Evolutionary conservation across 306 rosid species (phyloP), one percentile per base, ranked within the genome.

Genomic region (Quercus rubra): DNA sequence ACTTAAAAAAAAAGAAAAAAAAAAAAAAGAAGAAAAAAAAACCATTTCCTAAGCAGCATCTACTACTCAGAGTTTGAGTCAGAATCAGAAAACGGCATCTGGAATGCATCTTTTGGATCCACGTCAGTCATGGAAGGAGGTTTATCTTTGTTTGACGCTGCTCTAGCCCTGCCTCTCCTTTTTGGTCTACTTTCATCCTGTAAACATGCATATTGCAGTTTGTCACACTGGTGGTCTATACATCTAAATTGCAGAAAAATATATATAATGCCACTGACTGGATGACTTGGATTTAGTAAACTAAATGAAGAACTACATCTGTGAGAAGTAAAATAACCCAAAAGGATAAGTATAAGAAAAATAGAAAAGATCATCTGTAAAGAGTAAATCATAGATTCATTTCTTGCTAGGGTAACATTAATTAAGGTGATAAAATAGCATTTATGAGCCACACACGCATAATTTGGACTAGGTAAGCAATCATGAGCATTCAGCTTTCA

Each of bases 41-140:
- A 9, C 52, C 46, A 30, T 15, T 67, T 19, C 6, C 38, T 33
- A 55, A 23, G n/a, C 23, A 25, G 73, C 71, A 70, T 56, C 83
- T 54, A 76, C 87, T 92, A 86, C n/a, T 91, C 92, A 1, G 97
- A 89, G 18, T 91, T 92, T 31, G 99, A 95, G 15, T 95, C 94
- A 41, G 99, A 95, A 79, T 85, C 93, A 18, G 90, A 80, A 30
- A 86, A 79, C 30, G 85, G 86, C 86, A 88, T 66, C 82, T 95
- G 94, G 82, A 66, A 87, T 67, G 99, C 94, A 81, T 88, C 76
- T 19, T 81, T 54, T 14, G 97, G 99, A 28, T 88, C 99, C 1
- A 18, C 25, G 74, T 95, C 97, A 15, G 97, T 90, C 64, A 94
- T 74, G 56, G 95, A 88, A 67, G 93, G 79, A n/a, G 89, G 79